A percentile compares a stretch with the other conserved stretches of the same genome.
phyloP scores from a whole-genome alignment of 169 alveolate species.

The Cryptosporidium ubiquitum region DNA sequence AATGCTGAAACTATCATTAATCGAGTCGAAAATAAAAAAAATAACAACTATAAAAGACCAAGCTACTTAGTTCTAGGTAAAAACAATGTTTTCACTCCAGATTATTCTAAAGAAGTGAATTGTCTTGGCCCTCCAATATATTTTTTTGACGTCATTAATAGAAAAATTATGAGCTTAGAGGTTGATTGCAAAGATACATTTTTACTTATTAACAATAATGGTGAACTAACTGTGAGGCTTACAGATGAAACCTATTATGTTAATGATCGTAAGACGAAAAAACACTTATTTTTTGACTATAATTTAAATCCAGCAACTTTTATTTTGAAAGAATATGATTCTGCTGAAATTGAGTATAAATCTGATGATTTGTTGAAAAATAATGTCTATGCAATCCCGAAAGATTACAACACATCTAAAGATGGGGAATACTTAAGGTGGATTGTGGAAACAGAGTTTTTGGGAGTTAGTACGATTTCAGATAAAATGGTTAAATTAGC shows the following conservation, averaged over 20 bases:
- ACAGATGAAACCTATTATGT: neutral
- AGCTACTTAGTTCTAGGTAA: neutral
- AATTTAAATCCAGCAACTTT: neutral
- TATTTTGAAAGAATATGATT: neutral
- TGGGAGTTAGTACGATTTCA: constrained; percentile 13
- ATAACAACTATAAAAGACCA: neutral
- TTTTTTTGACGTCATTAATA: constrained; percentile 18
- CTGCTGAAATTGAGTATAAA: neutral
- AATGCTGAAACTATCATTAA: neutral
- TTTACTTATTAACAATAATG: constrained; percentile 20
- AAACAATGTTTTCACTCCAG: constrained; percentile 33
- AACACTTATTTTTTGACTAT: neutral
- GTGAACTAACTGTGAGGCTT: neutral
- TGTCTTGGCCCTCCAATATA: constrained; percentile 26
- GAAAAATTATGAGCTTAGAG: constrained; percentile 14
- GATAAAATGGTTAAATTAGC: neutral
- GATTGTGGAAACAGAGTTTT: neutral
- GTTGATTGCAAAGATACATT: constrained; percentile 21
- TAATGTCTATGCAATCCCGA: constrained; percentile 12
- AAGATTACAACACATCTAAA: neutral
- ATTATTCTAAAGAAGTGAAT: constrained; percentile 9
- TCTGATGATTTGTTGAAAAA: neutral
- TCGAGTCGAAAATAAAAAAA: neutral
- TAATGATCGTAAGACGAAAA: neutral
- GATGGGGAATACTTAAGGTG: constrained; percentile 15